Conservation (phyloP, 768 basidiomycete genomes). For the Tremella mesenterica region DNA sequence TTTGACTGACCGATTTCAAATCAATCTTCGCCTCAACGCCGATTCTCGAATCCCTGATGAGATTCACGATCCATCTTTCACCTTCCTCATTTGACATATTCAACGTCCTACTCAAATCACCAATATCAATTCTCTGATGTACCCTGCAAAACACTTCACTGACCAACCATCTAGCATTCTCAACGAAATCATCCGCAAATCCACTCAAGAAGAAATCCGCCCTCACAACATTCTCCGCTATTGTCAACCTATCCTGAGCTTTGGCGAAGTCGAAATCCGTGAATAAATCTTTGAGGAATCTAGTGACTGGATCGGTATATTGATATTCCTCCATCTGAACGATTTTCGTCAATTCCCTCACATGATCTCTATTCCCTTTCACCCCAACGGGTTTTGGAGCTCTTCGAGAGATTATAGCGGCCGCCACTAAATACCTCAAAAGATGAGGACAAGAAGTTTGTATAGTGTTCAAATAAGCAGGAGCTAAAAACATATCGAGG, state of each 20-base stretch:
- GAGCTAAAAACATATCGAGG: slow-evolving; percentile 91
- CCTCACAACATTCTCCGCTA: slow-evolving; percentile 62
- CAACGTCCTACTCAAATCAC: slow-evolving; percentile 83
- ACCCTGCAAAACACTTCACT: slow-evolving; percentile 97
- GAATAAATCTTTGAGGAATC: slow-evolving; percentile 87
- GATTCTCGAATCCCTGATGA: slow-evolving; percentile 94
- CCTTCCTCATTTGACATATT: slow-evolving; percentile 92
- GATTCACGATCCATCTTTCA: slow-evolving; percentile 99
- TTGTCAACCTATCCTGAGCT: slow-evolving; percentile 69
- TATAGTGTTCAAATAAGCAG: slow-evolving; percentile 95
- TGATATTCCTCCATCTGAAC: slow-evolving; percentile 94
- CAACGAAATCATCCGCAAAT: slow-evolving; percentile 87
- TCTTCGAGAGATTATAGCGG: slow-evolving; percentile 84
- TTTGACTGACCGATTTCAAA: slow-evolving; percentile 66
- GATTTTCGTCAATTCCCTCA: slow-evolving; percentile 84
- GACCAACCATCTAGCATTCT: slow-evolving; percentile 90
- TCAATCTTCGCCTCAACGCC: slow-evolving; percentile 96
- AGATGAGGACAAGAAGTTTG: slow-evolving; percentile 93
- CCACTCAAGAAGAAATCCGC: slow-evolving; percentile 92
- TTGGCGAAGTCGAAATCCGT: slow-evolving; percentile 93
- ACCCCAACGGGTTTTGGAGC: slow-evolving; percentile 49
- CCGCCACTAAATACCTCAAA: slow-evolving; percentile 84
- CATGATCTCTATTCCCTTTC: slow-evolving; percentile 72
- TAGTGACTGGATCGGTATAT: slow-evolving; percentile 85
- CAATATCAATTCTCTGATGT: slow-evolving; percentile 61